phyloP scores from a whole-genome alignment of 139 green algal species.

The Nannochloris sp. region DNA sequence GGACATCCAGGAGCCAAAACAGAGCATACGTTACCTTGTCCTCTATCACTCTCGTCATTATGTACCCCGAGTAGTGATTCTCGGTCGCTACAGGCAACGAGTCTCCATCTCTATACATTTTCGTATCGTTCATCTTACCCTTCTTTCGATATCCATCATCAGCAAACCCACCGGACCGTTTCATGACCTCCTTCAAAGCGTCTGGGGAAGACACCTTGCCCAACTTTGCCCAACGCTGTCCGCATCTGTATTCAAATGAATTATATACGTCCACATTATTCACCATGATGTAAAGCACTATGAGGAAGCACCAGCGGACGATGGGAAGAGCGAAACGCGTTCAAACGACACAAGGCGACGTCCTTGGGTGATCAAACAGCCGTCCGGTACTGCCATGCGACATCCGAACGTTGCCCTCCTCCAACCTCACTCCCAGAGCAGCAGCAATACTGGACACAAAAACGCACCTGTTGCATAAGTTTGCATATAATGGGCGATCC shows the following conservation, averaged over 20 bases:
- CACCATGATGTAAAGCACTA: too few species aligned
- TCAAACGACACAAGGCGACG: too few species aligned
- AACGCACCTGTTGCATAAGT: too few species aligned
- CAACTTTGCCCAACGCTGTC: slow-evolving; percentile 11
- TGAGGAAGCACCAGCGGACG: too few species aligned
- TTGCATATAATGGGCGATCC: too few species aligned
- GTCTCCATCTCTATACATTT: background rate
- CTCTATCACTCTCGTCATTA: slow-evolving; percentile 4
- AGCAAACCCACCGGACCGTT: background rate
- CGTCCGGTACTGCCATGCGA: too few species aligned
- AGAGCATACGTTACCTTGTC: background rate
- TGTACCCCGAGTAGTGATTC: background rate
- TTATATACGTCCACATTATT: too few species aligned
- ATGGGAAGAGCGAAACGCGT: too few species aligned
- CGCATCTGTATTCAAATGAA: slow-evolving; percentile 2
- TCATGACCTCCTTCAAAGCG: background rate
- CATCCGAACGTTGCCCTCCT: too few species aligned
- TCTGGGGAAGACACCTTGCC: slow-evolving; percentile 1
- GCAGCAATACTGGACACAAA: too few species aligned
- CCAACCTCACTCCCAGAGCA: too few species aligned
- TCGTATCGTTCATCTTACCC: background rate
- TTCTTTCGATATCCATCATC: background rate
- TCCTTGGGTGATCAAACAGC: too few species aligned
- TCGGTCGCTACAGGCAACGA: background rate
- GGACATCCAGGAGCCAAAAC: slow-evolving; percentile 4